These are phyloP conservation scores for Kluyveromyces aestuarii DNA, from an alignment of 805 yeast genomes.

Conservation along the genomic window DNA sequence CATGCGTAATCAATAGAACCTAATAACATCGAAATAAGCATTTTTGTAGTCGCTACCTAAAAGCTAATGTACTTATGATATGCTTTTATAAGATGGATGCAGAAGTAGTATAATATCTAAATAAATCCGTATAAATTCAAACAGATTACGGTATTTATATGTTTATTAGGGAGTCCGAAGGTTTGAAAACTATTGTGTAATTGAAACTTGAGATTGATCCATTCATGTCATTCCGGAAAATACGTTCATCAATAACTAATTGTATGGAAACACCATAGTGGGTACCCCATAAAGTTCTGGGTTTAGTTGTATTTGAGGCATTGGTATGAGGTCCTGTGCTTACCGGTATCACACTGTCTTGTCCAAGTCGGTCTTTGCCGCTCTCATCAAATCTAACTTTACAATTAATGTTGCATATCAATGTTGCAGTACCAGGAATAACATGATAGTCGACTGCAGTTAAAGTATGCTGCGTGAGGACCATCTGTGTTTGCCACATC, in stretches of 20 bases:
- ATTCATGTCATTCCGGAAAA: constrained; percentile 28
- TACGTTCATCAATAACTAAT: constrained; percentile 45
- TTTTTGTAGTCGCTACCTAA: too few relatives aligned
- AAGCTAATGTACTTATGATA: background rate
- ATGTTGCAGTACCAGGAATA: constrained; percentile 53
- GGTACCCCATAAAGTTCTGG: constrained; percentile 56
- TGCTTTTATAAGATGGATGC: background rate
- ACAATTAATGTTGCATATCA: constrained; percentile 41
- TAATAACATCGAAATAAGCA: too few relatives aligned
- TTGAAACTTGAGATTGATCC: constrained; percentile 46
- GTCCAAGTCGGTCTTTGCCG: constrained; percentile 59
- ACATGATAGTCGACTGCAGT: constrained; percentile 60
- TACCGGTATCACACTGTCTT: constrained; percentile 42
- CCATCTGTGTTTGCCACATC: constrained; percentile 26
- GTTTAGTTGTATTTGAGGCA: constrained; percentile 11
- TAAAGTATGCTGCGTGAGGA: constrained; percentile 48
- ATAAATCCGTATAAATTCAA: background rate
- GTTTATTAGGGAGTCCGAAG: constrained; percentile 38
- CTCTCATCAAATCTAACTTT: constrained; percentile 72
- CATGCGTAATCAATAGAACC: too few relatives aligned
- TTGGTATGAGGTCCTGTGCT: constrained; percentile 1
- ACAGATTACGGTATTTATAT: constrained; percentile 1
- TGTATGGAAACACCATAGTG: constrained; percentile 61
- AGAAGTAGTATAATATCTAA: background rate
- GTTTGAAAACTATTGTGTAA: constrained; percentile 57